Conservation (phyloP, 805 yeast species). For the Sporopachydermia quercuum region DNA sequence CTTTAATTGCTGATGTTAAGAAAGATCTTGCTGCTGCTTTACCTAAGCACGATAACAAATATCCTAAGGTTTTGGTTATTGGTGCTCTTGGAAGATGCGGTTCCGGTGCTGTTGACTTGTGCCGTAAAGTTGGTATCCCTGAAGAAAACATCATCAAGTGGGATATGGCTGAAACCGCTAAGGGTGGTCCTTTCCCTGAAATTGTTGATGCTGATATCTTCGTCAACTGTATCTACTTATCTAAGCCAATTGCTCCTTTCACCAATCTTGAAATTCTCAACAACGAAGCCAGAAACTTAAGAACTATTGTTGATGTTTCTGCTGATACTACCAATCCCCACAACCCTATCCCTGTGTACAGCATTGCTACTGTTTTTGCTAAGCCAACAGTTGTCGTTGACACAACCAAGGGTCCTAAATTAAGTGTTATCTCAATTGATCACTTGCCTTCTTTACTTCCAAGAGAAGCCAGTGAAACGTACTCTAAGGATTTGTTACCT, state of each 20-base stretch:
- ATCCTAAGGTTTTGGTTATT: constrained; percentile 72
- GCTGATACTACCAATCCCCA: constrained; percentile 98
- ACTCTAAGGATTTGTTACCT: constrained; percentile 78
- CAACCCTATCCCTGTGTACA: constrained; percentile 93
- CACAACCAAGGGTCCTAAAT: constrained; percentile 65
- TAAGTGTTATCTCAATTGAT: constrained; percentile 89
- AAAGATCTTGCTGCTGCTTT: constrained; percentile 39
- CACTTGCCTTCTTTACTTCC: constrained; percentile 93
- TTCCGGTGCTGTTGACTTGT: constrained; percentile 83
- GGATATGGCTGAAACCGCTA: constrained; percentile 95
- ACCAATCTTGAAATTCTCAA: constrained; percentile 57
- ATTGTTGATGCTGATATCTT: constrained; percentile 79
- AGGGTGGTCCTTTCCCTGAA: constrained; percentile 94
- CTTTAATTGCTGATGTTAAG: constrained; percentile 58
- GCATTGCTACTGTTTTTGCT: constrained; percentile 76
- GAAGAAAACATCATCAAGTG: constrained; percentile 73
- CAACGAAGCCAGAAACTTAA: constrained; percentile 49
- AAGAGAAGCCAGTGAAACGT: constrained; percentile 92
- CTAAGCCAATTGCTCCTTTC: constrained; percentile 89
- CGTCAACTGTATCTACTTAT: constrained; percentile 89
- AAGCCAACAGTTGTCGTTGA: constrained; percentile 83
- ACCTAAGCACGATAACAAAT: constrained; percentile 38
- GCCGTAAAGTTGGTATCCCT: constrained; percentile 76
- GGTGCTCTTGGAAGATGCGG: constrained; percentile 99
- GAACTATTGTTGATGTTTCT: constrained; percentile 92